Conservation (phyloP, 192 early-diverging fungal species). For the Coemansia sp. region DNA sequence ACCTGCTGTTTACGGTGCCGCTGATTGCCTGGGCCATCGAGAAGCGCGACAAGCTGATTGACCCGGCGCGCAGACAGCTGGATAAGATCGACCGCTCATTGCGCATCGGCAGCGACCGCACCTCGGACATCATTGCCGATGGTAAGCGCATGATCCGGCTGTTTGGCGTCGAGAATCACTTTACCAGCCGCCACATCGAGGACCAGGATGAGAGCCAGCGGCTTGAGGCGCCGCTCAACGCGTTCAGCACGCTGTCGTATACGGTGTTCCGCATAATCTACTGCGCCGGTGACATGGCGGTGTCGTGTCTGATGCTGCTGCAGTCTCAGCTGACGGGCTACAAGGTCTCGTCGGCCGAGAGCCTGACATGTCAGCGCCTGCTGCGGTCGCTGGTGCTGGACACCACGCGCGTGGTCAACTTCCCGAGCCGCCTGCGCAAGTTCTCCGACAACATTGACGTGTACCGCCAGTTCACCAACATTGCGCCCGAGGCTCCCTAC, state of each 20-base stretch:
- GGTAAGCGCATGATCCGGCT: slow-evolving; percentile 68
- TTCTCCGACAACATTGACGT: slow-evolving; percentile 19
- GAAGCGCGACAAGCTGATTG: slow-evolving; percentile 1
- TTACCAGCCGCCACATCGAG: slow-evolving; percentile 52
- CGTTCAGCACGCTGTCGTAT: slow-evolving; percentile 59
- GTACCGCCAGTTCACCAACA: slow-evolving; percentile 25
- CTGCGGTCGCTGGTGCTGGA: neutral
- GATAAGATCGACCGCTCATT: neutral
- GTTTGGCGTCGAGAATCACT: slow-evolving; percentile 56
- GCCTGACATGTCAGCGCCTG: slow-evolving; percentile 4
- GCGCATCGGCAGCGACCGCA: slow-evolving; percentile 1
- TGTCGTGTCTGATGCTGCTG: slow-evolving; percentile 11
- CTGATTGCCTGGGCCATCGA: slow-evolving; percentile 4
- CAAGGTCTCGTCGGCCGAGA: slow-evolving; percentile 17
- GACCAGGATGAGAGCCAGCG: slow-evolving; percentile 59
- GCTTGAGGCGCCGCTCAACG: slow-evolving; percentile 52
- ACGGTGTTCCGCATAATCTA: slow-evolving; percentile 47
- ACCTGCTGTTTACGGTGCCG: slow-evolving; percentile 15
- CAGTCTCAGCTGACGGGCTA: slow-evolving; percentile 13
- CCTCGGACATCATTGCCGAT: slow-evolving; percentile 34
- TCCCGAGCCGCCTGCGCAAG: slow-evolving; percentile 7
- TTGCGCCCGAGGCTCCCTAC: slow-evolving; percentile 56
- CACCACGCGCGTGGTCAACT: slow-evolving; percentile 2
- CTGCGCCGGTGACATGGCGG: slow-evolving; percentile 33
- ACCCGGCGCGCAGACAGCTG: neutral